phyloP scores from a whole-genome alignment of 148 eudicot species.

The Camellia japonica region DNA sequence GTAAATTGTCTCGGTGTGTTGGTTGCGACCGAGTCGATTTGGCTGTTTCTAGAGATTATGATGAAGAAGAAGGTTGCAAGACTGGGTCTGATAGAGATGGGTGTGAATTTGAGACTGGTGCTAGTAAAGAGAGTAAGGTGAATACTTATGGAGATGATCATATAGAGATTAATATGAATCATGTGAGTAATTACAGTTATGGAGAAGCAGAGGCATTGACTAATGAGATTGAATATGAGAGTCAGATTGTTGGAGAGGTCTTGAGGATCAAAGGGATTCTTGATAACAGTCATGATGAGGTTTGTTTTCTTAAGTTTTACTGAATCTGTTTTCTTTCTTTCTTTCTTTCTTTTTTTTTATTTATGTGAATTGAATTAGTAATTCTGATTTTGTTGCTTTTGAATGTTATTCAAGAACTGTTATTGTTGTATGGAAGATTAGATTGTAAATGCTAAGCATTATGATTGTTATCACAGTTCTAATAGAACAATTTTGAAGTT shows the following conservation, averaged over 20 bases:
- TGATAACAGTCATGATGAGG: conserved; percentile 64
- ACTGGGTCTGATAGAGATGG: conserved; percentile 14
- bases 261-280: conserved; percentile 73
- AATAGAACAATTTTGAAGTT: not conserved
- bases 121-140: conserved; percentile 70
- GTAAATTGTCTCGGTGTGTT: conserved; percentile 49
- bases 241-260: conserved; percentile 52
- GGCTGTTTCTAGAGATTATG: conserved; percentile 26
- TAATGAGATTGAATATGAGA: conserved; percentile 73
- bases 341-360: not conserved
- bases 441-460: not conserved
- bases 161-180: conserved; percentile 39
- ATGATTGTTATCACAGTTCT: not conserved
- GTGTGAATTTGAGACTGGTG: conserved; percentile 37
- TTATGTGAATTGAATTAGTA: not conserved
- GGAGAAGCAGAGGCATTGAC: conserved; percentile 88
- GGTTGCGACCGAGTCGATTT: conserved; percentile 66
- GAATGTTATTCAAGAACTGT: not conserved
- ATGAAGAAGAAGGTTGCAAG: conserved; percentile 25
- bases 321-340: not conserved
- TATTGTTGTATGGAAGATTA: not conserved
- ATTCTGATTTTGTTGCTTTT: not conserved
- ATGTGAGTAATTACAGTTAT: conserved; percentile 49
- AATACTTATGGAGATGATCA: conserved; percentile 42
- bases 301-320: conserved; percentile 11